Evolutionary conservation across 176 grass and related monocot species (phyloP), one percentile per base, ranked within the genome.

Genomic region (Phyllostachys edulis): DNA sequence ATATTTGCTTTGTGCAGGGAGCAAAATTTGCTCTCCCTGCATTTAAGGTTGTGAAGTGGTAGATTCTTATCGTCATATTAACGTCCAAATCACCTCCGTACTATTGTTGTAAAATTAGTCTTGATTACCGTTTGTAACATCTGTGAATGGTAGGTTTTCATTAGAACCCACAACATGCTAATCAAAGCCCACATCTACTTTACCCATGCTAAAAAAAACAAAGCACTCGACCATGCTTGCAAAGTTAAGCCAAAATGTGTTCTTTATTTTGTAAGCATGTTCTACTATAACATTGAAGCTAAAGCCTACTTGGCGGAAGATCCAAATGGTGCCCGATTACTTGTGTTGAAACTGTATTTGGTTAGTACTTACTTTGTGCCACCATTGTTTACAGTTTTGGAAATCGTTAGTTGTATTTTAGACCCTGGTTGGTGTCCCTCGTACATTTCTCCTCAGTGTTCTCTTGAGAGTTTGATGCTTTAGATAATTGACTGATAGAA

Each of bases 401-500:
- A 71, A 49, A 55, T 72, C 5, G 0, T 27, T 71, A 4, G 13
- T 79, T 27, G 14, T 63, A 29, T 70, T 69, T 49, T 62, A 61
- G 45, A 50, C 66, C 15, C 47, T 60, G 15, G n/a, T 63, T 73
- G 56, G 38, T 73, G 68, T 14, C 34, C 34, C 57, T 55, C 1
- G 6, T 52, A 63, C 4, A 46, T 60, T 40, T 73, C 42, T 40
- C 23, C 61, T 67, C 16, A 20, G 26, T 68, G 20, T 45, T 23
- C 21, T 73, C 18, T 69, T 44, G 60, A 38, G 50, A 80, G 40
- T 40, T 86, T 27, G 23, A 38, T 7, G 16, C 32, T 68, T 77
- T 76, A 32, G 36, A 71, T 32, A 47, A 85, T 73, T 83, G 52
- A 52, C 49, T 87, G 26, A 84, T 65, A 68, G 10, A 50, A 83